Conservation (phyloP, 768 basidiomycete genomes). For the Leucocoprinus leucothites region DNA sequence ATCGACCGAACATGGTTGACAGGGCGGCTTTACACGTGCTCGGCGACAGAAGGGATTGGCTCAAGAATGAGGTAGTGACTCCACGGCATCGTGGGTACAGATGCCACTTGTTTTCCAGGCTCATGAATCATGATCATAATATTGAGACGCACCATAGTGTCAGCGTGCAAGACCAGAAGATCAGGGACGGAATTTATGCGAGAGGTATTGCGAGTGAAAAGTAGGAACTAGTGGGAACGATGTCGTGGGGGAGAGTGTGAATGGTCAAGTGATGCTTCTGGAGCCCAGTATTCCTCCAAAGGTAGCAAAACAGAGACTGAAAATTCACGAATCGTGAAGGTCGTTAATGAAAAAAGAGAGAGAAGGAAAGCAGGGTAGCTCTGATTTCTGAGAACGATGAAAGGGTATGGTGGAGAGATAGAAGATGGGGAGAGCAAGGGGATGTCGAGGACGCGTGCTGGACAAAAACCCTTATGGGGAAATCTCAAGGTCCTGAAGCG, state of each 20-base stretch:
- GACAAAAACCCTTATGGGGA: neutral
- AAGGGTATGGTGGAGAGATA: neutral
- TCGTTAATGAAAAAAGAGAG: neutral
- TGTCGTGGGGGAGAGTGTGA: too few relatives aligned
- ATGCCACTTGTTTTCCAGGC: slow-evolving; percentile 4
- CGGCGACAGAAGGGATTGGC: slow-evolving; percentile 3
- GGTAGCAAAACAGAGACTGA: neutral
- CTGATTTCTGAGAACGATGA: neutral
- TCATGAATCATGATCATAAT: neutral
- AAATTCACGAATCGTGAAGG: neutral
- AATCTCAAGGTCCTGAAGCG: too few relatives aligned
- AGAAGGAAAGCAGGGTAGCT: neutral
- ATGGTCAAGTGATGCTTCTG: neutral
- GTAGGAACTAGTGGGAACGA: too few relatives aligned
- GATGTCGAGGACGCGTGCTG: neutral
- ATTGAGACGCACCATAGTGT: neutral
- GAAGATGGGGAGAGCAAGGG: neutral
- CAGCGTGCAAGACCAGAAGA: neutral
- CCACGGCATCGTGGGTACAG: slow-evolving; percentile 7
- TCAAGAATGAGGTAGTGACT: slow-evolving; percentile 4
- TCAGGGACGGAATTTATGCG: too few relatives aligned
- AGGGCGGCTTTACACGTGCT: slow-evolving; percentile 5
- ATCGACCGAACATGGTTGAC: slow-evolving; percentile 13
- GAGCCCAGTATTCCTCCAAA: neutral
- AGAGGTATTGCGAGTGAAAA: neutral